phyloP scores from a whole-genome alignment of 1,284 basidiomycete species.

The Trichosporon ovoides region DNA sequence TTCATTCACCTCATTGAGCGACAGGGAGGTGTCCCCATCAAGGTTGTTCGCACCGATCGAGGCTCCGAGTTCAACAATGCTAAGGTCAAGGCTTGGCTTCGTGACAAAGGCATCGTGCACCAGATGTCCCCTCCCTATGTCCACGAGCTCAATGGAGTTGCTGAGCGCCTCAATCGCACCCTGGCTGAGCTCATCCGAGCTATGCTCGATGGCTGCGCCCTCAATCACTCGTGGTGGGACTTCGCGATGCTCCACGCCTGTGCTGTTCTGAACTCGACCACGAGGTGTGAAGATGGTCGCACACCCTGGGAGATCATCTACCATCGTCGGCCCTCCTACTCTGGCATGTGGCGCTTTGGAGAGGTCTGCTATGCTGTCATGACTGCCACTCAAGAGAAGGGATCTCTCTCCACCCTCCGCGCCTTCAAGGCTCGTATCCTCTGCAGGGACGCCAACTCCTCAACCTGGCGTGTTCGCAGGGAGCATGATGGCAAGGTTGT shows the following conservation, averaged over 20 bases:
- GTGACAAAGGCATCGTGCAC: constrained; percentile 3
- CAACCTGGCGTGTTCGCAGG: neutral
- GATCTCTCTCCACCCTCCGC: neutral
- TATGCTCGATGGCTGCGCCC: constrained; percentile 4
- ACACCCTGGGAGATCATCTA: constrained; percentile 7
- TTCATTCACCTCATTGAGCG: neutral
- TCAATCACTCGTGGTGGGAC: constrained; percentile 16
- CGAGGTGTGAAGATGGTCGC: constrained; percentile 1
- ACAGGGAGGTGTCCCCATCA: neutral
- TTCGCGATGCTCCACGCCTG: constrained; percentile 8
- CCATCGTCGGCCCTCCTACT: constrained; percentile 3
- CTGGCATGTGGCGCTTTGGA: neutral
- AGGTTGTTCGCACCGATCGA: constrained; percentile 1
- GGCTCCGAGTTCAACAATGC: constrained; percentile 5
- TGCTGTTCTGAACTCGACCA: constrained; percentile 15
- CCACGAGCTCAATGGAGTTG: constrained; percentile 36
- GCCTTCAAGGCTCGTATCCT: neutral
- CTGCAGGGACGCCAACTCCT: neutral
- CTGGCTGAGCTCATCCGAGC: constrained; percentile 22
- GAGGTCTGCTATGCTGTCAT: neutral
- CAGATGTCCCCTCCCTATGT: constrained; percentile 18
- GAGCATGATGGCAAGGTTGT: neutral
- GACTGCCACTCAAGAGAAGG: neutral
- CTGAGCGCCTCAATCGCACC: constrained; percentile 32
- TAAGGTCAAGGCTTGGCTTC: neutral